A percentile compares a stretch with the other conserved stretches of the same genome.
These are phyloP conservation scores for Plectranthus barbatus DNA, from an alignment of 257 asterid genomes.

Conservation along the genomic window DNA sequence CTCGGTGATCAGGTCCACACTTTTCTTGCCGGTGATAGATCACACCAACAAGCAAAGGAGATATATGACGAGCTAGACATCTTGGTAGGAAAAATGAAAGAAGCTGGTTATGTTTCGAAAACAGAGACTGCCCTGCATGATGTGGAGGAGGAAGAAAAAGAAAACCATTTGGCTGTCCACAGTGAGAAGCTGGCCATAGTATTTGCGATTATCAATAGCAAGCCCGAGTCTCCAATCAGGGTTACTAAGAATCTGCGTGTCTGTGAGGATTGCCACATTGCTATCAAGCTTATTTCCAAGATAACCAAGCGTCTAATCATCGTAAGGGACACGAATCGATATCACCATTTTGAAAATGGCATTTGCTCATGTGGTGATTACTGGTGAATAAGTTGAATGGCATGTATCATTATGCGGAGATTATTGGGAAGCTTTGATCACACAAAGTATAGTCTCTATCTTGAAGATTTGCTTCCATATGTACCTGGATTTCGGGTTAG, in stretches of 20 bases:
- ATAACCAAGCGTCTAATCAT: conserved; percentile 51
- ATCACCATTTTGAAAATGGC: conserved; percentile 73
- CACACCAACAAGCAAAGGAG: conserved; percentile 45
- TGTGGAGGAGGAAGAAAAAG: conserved; percentile 93
- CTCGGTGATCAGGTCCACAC: conserved; percentile 47
- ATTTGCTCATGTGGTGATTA: conserved; percentile 82
- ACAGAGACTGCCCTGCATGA: conserved; percentile 71
- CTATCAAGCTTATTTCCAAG: conserved; percentile 68
- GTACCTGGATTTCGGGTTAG: no score
- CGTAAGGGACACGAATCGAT: conserved; percentile 78
- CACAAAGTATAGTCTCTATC: no score
- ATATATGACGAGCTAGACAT: conserved; percentile 62
- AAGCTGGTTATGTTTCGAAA: conserved; percentile 71
- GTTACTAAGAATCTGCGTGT: conserved; percentile 78
- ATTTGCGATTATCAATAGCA: conserved; percentile 57
- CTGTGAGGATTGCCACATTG: conserved; percentile 85
- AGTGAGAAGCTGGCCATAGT: conserved; percentile 89
- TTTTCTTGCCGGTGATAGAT: conserved; percentile 80
- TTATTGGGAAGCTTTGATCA: no score
- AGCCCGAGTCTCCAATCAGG: conserved; percentile 47
- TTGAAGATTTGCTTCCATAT: no score
- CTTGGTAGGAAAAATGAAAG: conserved; percentile 69
- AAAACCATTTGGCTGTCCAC: conserved; percentile 68
- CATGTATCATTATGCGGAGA: no score
- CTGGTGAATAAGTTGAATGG: conserved; percentile 41